Evolutionary conservation across 2,329 filamentous ascomycete species (phyloP).

Genomic region (Albifimbria verrucaria): DNA sequence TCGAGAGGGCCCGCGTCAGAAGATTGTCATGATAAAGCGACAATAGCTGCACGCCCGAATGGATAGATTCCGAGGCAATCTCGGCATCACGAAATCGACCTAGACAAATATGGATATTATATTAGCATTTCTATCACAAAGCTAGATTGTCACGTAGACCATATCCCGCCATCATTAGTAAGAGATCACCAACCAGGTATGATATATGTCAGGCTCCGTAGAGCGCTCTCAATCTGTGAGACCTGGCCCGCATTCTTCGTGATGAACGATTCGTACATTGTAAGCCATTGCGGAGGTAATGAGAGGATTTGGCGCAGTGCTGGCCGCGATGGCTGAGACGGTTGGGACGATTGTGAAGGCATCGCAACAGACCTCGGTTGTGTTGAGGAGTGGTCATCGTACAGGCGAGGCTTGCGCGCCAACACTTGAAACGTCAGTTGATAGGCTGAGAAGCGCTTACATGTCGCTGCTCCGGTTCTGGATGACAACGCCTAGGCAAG

Average conservation of each 20-base stretch:
- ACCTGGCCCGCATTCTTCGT: slow-evolving; percentile 92
- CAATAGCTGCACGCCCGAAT: slow-evolving; percentile 84
- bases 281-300: slow-evolving; percentile 62
- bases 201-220: slow-evolving; percentile 92
- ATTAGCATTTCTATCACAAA: background rate
- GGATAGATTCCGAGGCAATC: slow-evolving; percentile 87
- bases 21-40: slow-evolving; percentile 91
- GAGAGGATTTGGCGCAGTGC: slow-evolving; percentile 42
- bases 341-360: background rate
- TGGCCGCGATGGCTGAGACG: slow-evolving; percentile 15
- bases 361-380: background rate
- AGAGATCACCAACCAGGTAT: slow-evolving; percentile 64
- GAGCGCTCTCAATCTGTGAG: slow-evolving; percentile 88
- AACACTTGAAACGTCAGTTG: too few relatives aligned
- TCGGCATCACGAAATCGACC: slow-evolving; percentile 88
- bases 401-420: too few relatives aligned
- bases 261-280: slow-evolving; percentile 84
- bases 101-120: too few relatives aligned
- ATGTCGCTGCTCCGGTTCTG: too few relatives aligned
- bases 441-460: too few relatives aligned
- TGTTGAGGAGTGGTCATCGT: background rate
- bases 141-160: background rate
- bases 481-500: too few relatives aligned
- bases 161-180: background rate
- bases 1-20: slow-evolving; percentile 63